A percentile compares a stretch with the other conserved stretches of the same genome.
phyloP scores from a whole-genome alignment of 192 early-diverging fungal species.

The Coemansia sp. region DNA sequence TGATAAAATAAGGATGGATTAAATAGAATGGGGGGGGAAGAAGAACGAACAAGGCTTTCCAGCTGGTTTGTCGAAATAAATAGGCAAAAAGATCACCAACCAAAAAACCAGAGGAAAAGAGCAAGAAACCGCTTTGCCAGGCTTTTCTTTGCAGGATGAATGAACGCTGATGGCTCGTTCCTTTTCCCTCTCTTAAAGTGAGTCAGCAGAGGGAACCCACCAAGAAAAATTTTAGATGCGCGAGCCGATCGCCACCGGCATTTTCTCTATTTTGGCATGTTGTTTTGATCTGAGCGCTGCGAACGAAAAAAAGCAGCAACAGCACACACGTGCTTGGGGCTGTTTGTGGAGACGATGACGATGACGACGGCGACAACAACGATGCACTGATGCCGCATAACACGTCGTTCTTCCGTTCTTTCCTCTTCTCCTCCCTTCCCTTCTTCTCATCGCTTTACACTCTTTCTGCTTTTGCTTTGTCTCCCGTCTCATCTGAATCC shows the following conservation, averaged over 20 bases:
- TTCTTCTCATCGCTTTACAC: not conserved
- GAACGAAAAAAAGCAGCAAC: too few species aligned
- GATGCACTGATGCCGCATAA: not conserved
- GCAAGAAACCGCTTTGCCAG: not conserved
- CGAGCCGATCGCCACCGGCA: not conserved
- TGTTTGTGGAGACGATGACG: too few species aligned
- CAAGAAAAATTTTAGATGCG: conserved; percentile 5
- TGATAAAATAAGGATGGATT: not conserved
- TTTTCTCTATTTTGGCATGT: too few species aligned
- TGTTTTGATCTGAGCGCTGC: too few species aligned
- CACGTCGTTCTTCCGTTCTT: not conserved
- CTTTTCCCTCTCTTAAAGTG: not conserved
- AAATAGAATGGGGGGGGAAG: not conserved
- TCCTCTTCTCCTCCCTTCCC: not conserved
- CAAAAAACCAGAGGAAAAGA: not conserved
- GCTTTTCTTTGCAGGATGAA: not conserved
- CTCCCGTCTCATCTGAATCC: not conserved
- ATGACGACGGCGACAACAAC: too few species aligned
- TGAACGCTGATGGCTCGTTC: not conserved
- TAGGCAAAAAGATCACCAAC: conserved; percentile 5
- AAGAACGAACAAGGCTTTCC: not conserved
- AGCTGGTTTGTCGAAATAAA: too few species aligned
- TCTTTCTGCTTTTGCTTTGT: not conserved
- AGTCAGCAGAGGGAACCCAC: not conserved
- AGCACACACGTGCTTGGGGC: too few species aligned